Percentiles rank a stretch among this genome's conserved stretches.
Conservation (phyloP, 805 yeast species). For the Yamadazyma takamatsuzukensis region DNA sequence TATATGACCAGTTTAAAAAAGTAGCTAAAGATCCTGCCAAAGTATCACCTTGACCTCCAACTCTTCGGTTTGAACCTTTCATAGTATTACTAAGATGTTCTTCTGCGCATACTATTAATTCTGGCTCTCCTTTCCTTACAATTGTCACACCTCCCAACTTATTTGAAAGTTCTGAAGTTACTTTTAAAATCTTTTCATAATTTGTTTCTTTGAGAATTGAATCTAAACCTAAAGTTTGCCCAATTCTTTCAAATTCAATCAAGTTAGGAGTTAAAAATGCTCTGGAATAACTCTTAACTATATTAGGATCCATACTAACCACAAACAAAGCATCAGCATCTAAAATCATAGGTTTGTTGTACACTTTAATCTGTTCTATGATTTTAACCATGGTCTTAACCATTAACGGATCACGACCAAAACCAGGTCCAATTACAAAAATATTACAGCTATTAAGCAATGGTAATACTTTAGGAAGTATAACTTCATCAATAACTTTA, state of each 20-base stretch:
- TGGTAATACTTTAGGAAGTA: constrained; percentile 53
- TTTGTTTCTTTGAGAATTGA: constrained; percentile 18
- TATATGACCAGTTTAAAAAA: constrained; percentile 72
- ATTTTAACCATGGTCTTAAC: constrained; percentile 54
- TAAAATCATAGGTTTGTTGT: constrained; percentile 66
- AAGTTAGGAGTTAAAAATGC: constrained; percentile 88
- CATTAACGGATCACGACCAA: constrained; percentile 79
- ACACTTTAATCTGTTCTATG: constrained; percentile 51
- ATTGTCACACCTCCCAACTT: constrained; percentile 55
- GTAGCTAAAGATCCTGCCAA: constrained; percentile 84
- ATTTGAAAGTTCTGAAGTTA: constrained; percentile 43
- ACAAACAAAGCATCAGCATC: constrained; percentile 89
- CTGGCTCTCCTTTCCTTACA: constrained; percentile 71
- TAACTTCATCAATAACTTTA: constrained; percentile 34
- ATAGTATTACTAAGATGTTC: constrained; percentile 40
- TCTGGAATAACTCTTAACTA: constrained; percentile 51
- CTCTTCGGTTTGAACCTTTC: constrained; percentile 72
- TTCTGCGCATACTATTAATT: constrained; percentile 55
- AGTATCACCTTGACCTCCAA: constrained; percentile 97
- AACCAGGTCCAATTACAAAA: constrained; percentile 89
- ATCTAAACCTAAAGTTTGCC: constrained; percentile 43
- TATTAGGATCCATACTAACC: constrained; percentile 52
- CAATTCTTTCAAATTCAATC: constrained; percentile 72
- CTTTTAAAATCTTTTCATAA: constrained; percentile 18
- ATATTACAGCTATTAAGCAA: constrained; percentile 70